Conservation (phyloP, 1,139 yeast genomes). For the Saccharomycopsis hybrid region DNA sequence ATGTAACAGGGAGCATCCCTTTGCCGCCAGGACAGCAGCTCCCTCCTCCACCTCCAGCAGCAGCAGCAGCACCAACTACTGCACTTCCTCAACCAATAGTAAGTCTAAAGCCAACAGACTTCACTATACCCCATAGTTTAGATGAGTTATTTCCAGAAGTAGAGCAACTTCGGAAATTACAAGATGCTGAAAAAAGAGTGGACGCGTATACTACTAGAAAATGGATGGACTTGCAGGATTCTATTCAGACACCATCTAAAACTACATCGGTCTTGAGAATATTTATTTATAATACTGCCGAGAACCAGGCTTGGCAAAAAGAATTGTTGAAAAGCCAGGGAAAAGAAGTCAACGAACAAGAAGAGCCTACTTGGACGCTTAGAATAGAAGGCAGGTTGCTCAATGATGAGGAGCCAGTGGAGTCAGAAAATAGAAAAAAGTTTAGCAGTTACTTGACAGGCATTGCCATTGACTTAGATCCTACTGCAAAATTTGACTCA, state of each 20-base stretch:
- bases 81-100: conserved; percentile 17
- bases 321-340: conserved; percentile 30
- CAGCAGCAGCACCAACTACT: conserved; percentile 1
- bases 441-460: conserved; percentile 82
- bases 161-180: conserved; percentile 57
- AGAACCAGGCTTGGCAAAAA: conserved; percentile 90
- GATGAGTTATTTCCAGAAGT: conserved; percentile 68
- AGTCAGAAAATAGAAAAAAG: conserved; percentile 42
- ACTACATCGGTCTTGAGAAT: conserved; percentile 61
- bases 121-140: conserved; percentile 55
- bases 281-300: conserved; percentile 74
- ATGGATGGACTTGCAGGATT: conserved; percentile 78
- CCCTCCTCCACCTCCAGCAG: too few relatives aligned
- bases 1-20: too few relatives aligned
- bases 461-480: conserved; percentile 66
- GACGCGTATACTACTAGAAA: conserved; percentile 81
- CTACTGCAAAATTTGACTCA: conserved; percentile 16
- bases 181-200: conserved; percentile 70
- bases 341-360: conserved; percentile 23
- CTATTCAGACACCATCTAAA: conserved; percentile 39
- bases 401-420: conserved; percentile 35
- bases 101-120: conserved; percentile 52
- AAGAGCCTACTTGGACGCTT: conserved; percentile 70
- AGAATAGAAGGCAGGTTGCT: conserved; percentile 81
- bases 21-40: not conserved